Conservation (phyloP, 2,329 filamentous ascomycete genomes). For the Aureobasidium mangrovei region DNA sequence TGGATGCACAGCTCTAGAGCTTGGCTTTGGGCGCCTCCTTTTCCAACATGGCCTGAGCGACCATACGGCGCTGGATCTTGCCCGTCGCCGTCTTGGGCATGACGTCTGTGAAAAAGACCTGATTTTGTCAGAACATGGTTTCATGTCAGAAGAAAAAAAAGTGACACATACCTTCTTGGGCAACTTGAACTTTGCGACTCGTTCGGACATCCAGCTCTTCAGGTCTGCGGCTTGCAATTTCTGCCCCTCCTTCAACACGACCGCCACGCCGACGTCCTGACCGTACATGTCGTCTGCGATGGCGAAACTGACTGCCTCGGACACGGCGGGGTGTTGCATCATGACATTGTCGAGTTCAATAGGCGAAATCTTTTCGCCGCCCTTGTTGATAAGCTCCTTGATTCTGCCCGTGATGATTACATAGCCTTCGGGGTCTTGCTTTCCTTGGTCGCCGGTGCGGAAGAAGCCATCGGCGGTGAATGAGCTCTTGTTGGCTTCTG, state of each 20-base stretch:
- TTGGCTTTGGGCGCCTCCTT: conserved; percentile 22
- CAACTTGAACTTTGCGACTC: conserved; percentile 74
- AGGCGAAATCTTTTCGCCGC: conserved; percentile 80
- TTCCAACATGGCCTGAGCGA: conserved; percentile 78
- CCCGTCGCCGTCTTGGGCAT: conserved; percentile 93
- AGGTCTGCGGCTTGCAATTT: conserved; percentile 50
- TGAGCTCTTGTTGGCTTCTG: conserved; percentile 61
- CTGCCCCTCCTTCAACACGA: conserved; percentile 61
- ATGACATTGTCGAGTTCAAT: conserved; percentile 82
- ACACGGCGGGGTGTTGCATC: conserved; percentile 60
- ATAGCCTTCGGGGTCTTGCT: conserved; percentile 70
- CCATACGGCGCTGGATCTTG: conserved; percentile 77
- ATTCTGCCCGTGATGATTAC: conserved; percentile 82
- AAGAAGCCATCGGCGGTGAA: conserved; percentile 75
- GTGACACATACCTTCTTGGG: conserved; percentile 51
- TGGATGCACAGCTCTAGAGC: background rate
- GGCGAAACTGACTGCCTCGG: conserved; percentile 75
- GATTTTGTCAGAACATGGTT: background rate
- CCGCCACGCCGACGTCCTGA: conserved; percentile 68
- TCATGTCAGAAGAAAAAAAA: background rate
- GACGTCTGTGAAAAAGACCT: conserved; percentile 57
- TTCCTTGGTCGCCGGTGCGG: conserved; percentile 80
- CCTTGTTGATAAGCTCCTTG: conserved; percentile 88
- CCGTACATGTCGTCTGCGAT: conserved; percentile 76
- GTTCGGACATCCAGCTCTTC: conserved; percentile 58